phyloP scores from a whole-genome alignment of 1,284 basidiomycete genomes.

The Pyrrhoderma lamaoense region DNA sequence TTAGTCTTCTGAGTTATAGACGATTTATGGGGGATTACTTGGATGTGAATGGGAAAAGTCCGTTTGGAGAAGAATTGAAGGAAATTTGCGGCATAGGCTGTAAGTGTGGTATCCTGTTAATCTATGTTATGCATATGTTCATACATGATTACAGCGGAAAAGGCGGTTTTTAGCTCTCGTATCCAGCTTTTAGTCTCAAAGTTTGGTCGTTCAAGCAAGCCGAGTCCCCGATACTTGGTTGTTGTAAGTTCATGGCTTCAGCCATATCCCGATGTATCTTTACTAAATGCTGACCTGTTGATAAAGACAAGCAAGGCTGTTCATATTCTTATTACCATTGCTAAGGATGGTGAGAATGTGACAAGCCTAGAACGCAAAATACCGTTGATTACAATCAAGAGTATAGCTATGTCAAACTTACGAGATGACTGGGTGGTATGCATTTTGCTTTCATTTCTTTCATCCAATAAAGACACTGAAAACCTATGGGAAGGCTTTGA shows the following conservation, averaged over 20 bases:
- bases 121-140: not conserved
- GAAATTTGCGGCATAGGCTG: conserved; percentile 69
- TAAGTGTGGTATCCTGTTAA: conserved; percentile 34
- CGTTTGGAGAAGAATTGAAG: conserved; percentile 76
- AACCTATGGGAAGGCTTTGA: conserved; percentile 46
- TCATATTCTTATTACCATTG: conserved; percentile 71
- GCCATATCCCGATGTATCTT: not conserved
- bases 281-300: not conserved
- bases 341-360: conserved; percentile 58
- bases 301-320: conserved; percentile 82
- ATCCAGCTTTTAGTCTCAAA: conserved; percentile 86
- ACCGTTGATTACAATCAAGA: conserved; percentile 79
- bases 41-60: conserved; percentile 76
- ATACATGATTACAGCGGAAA: conserved; percentile 43
- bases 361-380: conserved; percentile 84
- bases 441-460: conserved; percentile 4
- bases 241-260: conserved; percentile 52
- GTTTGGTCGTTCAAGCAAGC: conserved; percentile 83
- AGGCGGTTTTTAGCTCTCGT: conserved; percentile 83
- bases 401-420: conserved; percentile 80
- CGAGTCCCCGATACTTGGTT: conserved; percentile 85
- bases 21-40: conserved; percentile 98
- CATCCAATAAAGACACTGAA: not conserved
- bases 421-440: conserved; percentile 93
- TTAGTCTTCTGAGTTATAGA: conserved; percentile 90